Conservation (phyloP, 2,329 filamentous ascomycete species). For the Raffaelea ambrosiae region DNA sequence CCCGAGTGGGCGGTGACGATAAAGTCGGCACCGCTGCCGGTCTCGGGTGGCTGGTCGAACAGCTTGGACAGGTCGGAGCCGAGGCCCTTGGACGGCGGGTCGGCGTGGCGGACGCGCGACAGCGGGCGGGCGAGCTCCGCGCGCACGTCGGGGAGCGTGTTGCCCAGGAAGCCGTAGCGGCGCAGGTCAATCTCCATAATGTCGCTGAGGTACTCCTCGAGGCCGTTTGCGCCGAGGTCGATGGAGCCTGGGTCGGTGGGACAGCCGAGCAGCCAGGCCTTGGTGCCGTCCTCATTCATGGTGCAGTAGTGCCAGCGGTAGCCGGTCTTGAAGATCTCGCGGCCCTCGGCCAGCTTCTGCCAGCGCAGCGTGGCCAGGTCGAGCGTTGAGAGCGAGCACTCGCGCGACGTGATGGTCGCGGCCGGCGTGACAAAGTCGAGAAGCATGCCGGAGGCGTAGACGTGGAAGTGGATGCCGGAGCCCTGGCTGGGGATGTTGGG, state of each 20-base stretch:
- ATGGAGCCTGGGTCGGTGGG: slow-evolving; percentile 62
- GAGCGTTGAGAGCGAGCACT: slow-evolving; percentile 83
- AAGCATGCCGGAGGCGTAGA: slow-evolving; percentile 85
- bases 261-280: slow-evolving; percentile 93
- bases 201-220: slow-evolving; percentile 89
- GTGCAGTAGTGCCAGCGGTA: slow-evolving; percentile 99
- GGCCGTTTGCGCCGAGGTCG: slow-evolving; percentile 56
- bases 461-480: slow-evolving; percentile 88
- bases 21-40: slow-evolving; percentile 83
- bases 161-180: slow-evolving; percentile 83
- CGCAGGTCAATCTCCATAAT: slow-evolving; percentile 90
- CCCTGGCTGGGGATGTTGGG: slow-evolving; percentile 80
- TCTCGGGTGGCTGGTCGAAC: slow-evolving; percentile 79
- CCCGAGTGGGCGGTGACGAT: slow-evolving; percentile 81
- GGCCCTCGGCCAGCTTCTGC: slow-evolving; percentile 91
- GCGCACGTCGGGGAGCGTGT: slow-evolving; percentile 51
- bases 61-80: slow-evolving; percentile 78
- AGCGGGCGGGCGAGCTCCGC: slow-evolving; percentile 36
- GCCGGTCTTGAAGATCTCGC: slow-evolving; percentile 84
- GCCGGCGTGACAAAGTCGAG: slow-evolving; percentile 93
- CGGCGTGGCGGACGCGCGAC: slow-evolving; percentile 34
- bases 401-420: slow-evolving; percentile 73
- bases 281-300: slow-evolving; percentile 89
- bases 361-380: slow-evolving; percentile 82
- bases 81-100: slow-evolving; percentile 57